phyloP scores from a whole-genome alignment of 768 basidiomycete genomes.

The Termitomyces bulborhizus region DNA sequence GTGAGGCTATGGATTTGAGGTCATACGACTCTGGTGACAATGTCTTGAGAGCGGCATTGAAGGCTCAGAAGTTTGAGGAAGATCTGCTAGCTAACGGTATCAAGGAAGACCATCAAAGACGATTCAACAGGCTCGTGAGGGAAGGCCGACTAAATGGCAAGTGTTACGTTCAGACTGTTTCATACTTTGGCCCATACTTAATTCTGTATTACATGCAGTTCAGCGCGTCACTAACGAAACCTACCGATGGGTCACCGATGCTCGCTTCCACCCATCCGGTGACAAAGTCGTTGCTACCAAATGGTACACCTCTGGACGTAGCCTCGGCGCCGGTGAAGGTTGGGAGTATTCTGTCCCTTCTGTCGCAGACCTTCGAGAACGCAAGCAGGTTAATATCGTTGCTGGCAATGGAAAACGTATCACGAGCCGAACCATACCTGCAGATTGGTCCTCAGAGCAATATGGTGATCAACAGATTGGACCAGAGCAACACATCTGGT shows the following conservation, averaged over 20 bases:
- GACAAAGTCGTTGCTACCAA: slow-evolving; percentile 64
- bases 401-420: slow-evolving; percentile 1
- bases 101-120: slow-evolving; percentile 44
- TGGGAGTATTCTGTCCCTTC: slow-evolving; percentile 60
- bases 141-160: slow-evolving; percentile 51
- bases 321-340: slow-evolving; percentile 66
- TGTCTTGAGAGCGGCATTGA: slow-evolving; percentile 30
- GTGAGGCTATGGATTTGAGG: slow-evolving; percentile 51
- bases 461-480: slow-evolving; percentile 72
- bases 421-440: slow-evolving; percentile 44
- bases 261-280: slow-evolving; percentile 66
- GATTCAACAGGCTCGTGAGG: slow-evolving; percentile 39
- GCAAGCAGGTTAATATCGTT: slow-evolving; percentile 33
- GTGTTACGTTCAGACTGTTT: slow-evolving; percentile 11
- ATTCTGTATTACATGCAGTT: slow-evolving; percentile 17
- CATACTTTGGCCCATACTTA: background rate
- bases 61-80: slow-evolving; percentile 35
- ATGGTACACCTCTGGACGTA: slow-evolving; percentile 64
- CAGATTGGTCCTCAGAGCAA: slow-evolving; percentile 52
- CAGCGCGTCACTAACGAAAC: slow-evolving; percentile 67
- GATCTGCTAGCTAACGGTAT: slow-evolving; percentile 41
- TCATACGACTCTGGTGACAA: slow-evolving; percentile 17
- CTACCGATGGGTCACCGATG: slow-evolving; percentile 62
- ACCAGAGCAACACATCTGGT: slow-evolving; percentile 65
- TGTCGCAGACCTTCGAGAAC: slow-evolving; percentile 31